Evolutionary conservation across 495 filamentous ascomycete genomes (phyloP), one percentile per base, ranked within the genome.

Genomic region (Penicillium flavigenum): DNA sequence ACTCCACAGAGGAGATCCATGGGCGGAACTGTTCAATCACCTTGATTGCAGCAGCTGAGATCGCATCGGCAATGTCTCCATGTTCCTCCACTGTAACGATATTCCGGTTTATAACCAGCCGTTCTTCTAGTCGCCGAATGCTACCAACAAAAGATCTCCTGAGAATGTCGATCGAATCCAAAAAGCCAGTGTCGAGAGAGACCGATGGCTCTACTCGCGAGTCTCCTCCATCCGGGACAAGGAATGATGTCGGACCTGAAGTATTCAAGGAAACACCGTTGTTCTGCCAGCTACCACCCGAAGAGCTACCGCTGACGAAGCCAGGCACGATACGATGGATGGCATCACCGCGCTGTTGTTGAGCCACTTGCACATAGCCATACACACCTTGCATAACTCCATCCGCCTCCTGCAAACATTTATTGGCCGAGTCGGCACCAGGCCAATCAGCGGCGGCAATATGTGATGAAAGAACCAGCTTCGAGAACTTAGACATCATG

Each of bases 401-500:
- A 60, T 98, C 93, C 5, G 94, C 95, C 75, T 98, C 95, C 66
- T 91, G 88, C 62, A 98, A 73, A 65, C 94, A 98, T 67, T 98
- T 98, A 46, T 92, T 82, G 56, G 90, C 87, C 2, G 93, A 95
- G 68, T 98, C 94, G 36, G 81, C 76, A 39, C 84, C 77, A 20
- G 92, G 91, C 84, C 89, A 97, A 70, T 98, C 94, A 29, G 93
- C 88, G 22, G 93, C 90, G 36, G 94, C 94, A 66, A 98, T 96
- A 70, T 98, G 94, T n/a, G 94, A 97, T 20, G 93, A 98, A 34
- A 98, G 83, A 22, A 98, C 95, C 38, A 98, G 79, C 71, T 98
- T 98, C 38, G 95, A 98, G 73, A 98, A 98, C 63, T 94, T 90
- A 5, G 94, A 98, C 94, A 98, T 98, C 88, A 96, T 97, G 67